phyloP scores from a whole-genome alignment of 2,329 filamentous ascomycete species.

The Cytospora chrysosperma region DNA sequence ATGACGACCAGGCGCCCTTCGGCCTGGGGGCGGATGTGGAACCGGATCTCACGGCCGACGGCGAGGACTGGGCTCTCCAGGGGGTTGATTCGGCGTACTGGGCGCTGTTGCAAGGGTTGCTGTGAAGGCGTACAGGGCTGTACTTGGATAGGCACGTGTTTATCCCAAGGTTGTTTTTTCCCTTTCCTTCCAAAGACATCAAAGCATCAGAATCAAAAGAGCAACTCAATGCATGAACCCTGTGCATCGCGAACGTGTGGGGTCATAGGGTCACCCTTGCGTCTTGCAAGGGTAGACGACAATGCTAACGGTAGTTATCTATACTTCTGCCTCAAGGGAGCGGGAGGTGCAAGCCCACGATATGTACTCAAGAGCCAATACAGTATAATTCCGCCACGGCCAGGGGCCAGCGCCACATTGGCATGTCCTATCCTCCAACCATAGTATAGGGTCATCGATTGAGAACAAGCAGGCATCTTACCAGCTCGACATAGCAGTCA shows the following conservation, averaged over 20 bases:
- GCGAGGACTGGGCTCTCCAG: conserved; percentile 27
- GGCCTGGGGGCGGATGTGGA: neutral
- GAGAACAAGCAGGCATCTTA: too few species aligned
- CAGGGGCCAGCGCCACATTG: neutral
- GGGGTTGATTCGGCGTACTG: conserved; percentile 28
- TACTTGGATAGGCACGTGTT: neutral
- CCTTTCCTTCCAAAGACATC: too few species aligned
- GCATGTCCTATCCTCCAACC: neutral
- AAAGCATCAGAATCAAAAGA: neutral
- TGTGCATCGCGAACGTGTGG: neutral
- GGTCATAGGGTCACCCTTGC: neutral
- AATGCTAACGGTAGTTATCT: too few species aligned
- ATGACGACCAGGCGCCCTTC: conserved; percentile 12
- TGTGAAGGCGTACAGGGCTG: neutral
- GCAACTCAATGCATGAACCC: neutral
- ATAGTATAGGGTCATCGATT: too few species aligned
- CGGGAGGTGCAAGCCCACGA: too few species aligned
- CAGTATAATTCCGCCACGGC: too few species aligned
- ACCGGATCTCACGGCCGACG: conserved; percentile 28
- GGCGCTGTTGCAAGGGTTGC: conserved; percentile 25
- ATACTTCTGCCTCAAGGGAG: too few species aligned
- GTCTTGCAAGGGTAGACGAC: neutral
- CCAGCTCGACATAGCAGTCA: too few species aligned
- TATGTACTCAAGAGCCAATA: too few species aligned
- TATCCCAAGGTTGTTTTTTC: too few species aligned